Percentiles rank a stretch among this genome's conserved stretches.
Conservation (phyloP, 345 rosid genomes). For the Brassica juncea region DNA sequence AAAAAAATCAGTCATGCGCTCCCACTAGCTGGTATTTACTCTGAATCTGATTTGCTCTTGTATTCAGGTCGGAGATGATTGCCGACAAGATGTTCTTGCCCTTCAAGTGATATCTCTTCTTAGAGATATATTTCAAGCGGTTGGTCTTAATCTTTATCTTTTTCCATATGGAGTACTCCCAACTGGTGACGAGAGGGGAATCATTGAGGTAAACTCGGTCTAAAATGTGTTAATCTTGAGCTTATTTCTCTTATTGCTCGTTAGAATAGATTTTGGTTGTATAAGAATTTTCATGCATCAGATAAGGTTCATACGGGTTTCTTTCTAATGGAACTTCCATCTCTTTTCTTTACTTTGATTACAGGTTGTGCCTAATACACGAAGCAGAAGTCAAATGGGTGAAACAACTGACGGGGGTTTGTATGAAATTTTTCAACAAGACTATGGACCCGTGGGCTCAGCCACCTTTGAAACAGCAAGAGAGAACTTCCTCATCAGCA, state of each 20-base stretch:
- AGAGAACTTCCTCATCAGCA: constrained; percentile 91
- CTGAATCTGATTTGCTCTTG: constrained; percentile 24
- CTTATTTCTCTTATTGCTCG: neutral
- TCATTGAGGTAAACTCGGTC: constrained; percentile 71
- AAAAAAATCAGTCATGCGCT: neutral
- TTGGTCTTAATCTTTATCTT: constrained; percentile 80
- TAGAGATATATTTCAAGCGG: constrained; percentile 86
- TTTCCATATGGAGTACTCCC: constrained; percentile 99
- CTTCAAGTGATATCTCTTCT: constrained; percentile 97
- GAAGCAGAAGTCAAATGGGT: constrained; percentile 99
- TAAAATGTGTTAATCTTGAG: neutral
- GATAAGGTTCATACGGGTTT: neutral
- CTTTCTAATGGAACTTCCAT: too few species aligned
- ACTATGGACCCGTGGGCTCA: constrained; percentile 93
- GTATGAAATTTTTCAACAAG: constrained; percentile 97
- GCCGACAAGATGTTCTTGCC: constrained; percentile 99
- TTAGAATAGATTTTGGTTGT: neutral
- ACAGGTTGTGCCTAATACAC: constrained; percentile 92
- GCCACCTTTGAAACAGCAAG: constrained; percentile 88
- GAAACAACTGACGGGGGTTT: constrained; percentile 99
- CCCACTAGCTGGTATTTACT: constrained; percentile 25
- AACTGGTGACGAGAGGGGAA: constrained; percentile 94
- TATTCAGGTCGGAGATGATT: constrained; percentile 96
- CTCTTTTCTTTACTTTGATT: neutral
- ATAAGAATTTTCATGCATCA: neutral